Percentiles rank a stretch among this genome's conserved stretches.
These are phyloP conservation scores for Bromus sterilis DNA, from an alignment of 176 grass and related monocot species.

Conservation along the genomic window DNA sequence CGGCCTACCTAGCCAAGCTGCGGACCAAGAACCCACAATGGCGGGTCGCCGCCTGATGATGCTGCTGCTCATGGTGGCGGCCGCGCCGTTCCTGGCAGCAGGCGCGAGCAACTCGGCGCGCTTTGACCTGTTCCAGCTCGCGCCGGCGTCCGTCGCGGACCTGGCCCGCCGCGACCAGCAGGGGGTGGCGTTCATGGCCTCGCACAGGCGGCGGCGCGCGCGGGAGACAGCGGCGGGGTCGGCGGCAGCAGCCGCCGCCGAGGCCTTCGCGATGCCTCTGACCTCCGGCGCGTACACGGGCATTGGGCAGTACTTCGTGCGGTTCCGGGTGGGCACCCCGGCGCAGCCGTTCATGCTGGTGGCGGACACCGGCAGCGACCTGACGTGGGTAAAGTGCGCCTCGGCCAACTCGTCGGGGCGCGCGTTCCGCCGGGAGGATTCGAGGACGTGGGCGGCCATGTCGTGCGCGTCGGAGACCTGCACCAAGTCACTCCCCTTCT, in stretches of 20 bases:
- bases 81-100: not conserved
- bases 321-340: constrained; percentile 79
- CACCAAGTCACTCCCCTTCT: constrained; percentile 51
- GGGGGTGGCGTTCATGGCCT: constrained; percentile 20
- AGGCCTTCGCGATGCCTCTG: constrained; percentile 72
- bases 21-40: constrained; percentile 19
- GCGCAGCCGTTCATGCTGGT: constrained; percentile 76
- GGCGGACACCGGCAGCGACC: constrained; percentile 94
- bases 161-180: constrained; percentile 7
- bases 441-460: constrained; percentile 46
- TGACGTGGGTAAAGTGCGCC: constrained; percentile 90
- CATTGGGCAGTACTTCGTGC: constrained; percentile 76
- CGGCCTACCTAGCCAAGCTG: not conserved
- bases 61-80: not conserved
- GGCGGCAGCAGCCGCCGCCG: not conserved
- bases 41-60: not conserved
- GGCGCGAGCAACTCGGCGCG: not conserved
- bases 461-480: constrained; percentile 59
- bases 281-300: constrained; percentile 69
- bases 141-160: not conserved
- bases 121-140: constrained; percentile 24
- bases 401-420: not conserved
- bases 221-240: constrained; percentile 9
- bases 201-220: constrained; percentile 15
- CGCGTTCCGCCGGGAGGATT: constrained; percentile 34